Evolutionary conservation across 768 basidiomycete species (phyloP), one percentile per base, ranked within the genome.

Genomic region (Calocybe indica): DNA sequence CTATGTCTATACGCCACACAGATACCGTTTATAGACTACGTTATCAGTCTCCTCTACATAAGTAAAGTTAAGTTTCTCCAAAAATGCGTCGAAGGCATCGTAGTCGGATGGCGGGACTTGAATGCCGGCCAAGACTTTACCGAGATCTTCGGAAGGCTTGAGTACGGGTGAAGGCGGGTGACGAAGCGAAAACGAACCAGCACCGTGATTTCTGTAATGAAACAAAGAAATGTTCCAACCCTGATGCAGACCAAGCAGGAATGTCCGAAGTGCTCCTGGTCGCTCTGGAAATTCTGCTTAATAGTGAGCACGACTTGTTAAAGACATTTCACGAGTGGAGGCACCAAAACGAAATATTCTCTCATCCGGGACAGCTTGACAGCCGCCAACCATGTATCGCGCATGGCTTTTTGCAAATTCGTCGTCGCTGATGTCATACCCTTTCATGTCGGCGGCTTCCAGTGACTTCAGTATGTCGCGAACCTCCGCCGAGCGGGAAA

Each of bases 171-270:
- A 44, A 33, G 30, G 31, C 1, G 38, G n/a, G 22, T 36, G 34
- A 45, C n/a, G 37, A 43, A 33, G 33, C 37, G 30, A 45, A 46
- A 40, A 73, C 85, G 49, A 55, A 91, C 94, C 94, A 60, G 88
- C 92, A 30, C 96, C 96, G 50, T 98, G 95, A 62, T 98, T 97
- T 47, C 96, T 79, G 66, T 99, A 99, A 63, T 99, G 96, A 71
- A 98, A 99, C 53, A 99, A 63, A 1, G 92, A 88, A 42, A 99
- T 91, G 64, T 94, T 97, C 93, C 94, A 97, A 22, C 83, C 84
- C 13, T 78, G 70, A 31, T 85, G 85, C 39, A 99, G 62, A 3
- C 87, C 88, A 29, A 83, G 72, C 50, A 99, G 73, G 72, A 98
- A 99, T 55, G 88, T 90, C 37, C 89, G 82, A 48, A 99, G 71